A percentile compares a stretch with the other conserved stretches of the same genome.
These are phyloP conservation scores for Pseudocercospora fuligena DNA, from an alignment of 2,329 filamentous ascomycete species.

Conservation along the genomic window DNA sequence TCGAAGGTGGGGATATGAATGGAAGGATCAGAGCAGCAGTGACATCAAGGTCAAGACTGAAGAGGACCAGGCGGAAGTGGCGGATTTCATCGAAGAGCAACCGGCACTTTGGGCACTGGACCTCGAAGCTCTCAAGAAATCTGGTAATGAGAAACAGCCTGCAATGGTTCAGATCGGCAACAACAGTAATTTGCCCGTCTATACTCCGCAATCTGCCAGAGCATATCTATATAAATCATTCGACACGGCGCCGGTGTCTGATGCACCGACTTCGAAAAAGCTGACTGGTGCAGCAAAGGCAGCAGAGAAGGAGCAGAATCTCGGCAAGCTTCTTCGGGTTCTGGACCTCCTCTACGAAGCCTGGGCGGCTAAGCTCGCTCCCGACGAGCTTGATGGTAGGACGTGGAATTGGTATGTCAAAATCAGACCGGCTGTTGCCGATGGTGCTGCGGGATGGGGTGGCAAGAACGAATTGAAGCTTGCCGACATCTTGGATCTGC, in stretches of 20 bases:
- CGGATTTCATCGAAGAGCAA: slow-evolving; percentile 39
- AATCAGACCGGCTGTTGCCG: slow-evolving; percentile 75
- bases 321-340: slow-evolving; percentile 71
- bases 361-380: slow-evolving; percentile 69
- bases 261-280: slow-evolving; percentile 51
- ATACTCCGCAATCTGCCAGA: slow-evolving; percentile 71
- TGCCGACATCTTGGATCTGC: slow-evolving; percentile 66
- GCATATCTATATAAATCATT: slow-evolving; percentile 65
- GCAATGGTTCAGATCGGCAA: slow-evolving; percentile 33
- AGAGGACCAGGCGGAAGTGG: slow-evolving; percentile 17
- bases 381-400: slow-evolving; percentile 71
- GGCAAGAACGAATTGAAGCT: slow-evolving; percentile 74
- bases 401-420: slow-evolving; percentile 84
- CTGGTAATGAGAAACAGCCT: slow-evolving; percentile 34
- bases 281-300: slow-evolving; percentile 58
- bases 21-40: slow-evolving; percentile 46
- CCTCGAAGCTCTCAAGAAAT: slow-evolving; percentile 59
- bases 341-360: slow-evolving; percentile 74
- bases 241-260: slow-evolving; percentile 49
- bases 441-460: slow-evolving; percentile 79
- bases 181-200: slow-evolving; percentile 67
- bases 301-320: slow-evolving; percentile 69
- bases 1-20: slow-evolving; percentile 76
- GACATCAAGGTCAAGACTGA: slow-evolving; percentile 28
- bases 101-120: slow-evolving; percentile 64